Conservation (phyloP, 768 basidiomycete genomes). For the Mycena alexandri region DNA sequence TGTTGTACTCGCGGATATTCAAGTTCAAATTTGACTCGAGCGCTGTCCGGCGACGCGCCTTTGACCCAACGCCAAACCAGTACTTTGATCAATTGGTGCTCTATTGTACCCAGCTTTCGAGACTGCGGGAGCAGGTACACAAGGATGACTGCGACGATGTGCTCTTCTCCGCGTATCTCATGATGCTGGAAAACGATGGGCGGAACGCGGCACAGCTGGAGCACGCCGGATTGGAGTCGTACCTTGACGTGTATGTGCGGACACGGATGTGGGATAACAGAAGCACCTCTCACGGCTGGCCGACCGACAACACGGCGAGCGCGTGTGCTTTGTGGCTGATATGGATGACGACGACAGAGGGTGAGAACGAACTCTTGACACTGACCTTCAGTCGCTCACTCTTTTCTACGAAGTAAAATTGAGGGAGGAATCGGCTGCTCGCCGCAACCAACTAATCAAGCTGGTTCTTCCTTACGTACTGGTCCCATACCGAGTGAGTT, state of each 20-base stretch:
- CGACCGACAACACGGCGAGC: constrained; percentile 61
- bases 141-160: constrained; percentile 49
- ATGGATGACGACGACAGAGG: constrained; percentile 69
- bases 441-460: constrained; percentile 46
- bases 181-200: constrained; percentile 78
- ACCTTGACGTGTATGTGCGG: constrained; percentile 60
- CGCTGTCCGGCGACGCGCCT: constrained; percentile 64
- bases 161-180: constrained; percentile 64
- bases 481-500: constrained; percentile 61
- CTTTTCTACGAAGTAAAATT: constrained; percentile 43
- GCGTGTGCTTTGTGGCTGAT: constrained; percentile 72
- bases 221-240: constrained; percentile 61
- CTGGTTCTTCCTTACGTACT: constrained; percentile 61
- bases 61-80: constrained; percentile 50
- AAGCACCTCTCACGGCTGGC: constrained; percentile 64
- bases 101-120: constrained; percentile 55
- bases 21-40: constrained; percentile 66
- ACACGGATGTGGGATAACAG: constrained; percentile 59
- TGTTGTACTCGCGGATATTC: constrained; percentile 69
- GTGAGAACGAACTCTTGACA: constrained; percentile 48
- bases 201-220: constrained; percentile 71
- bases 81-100: constrained; percentile 52
- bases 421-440: constrained; percentile 42
- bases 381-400: constrained; percentile 13
- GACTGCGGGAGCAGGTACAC: constrained; percentile 50